Percentiles rank a stretch among this genome's conserved stretches.
phyloP scores from a whole-genome alignment of 768 basidiomycete genomes.

The Tylopilus sp. region DNA sequence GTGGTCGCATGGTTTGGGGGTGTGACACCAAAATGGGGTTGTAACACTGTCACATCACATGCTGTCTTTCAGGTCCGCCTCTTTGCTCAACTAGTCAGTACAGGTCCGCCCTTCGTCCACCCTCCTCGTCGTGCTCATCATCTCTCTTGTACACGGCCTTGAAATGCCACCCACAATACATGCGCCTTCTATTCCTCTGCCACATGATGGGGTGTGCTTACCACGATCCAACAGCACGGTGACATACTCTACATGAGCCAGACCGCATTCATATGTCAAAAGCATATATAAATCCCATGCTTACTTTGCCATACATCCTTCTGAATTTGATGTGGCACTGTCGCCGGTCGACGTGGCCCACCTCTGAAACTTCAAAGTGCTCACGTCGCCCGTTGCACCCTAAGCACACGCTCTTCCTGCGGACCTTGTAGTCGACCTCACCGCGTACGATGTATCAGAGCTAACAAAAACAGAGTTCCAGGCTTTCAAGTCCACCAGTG shows the following conservation, averaged over 20 bases:
- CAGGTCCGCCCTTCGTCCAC: no score
- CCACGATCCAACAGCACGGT: conserved; percentile 35
- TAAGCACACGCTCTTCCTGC: conserved; percentile 69
- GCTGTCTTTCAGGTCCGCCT: no score
- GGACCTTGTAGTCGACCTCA: no score
- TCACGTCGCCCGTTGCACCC: conserved; percentile 65
- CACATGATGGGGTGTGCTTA: conserved; percentile 56
- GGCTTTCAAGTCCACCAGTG: no score
- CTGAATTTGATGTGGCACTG: conserved; percentile 2
- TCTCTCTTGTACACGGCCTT: conserved; percentile 32
- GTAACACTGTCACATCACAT: no score
- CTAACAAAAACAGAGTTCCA: no score
- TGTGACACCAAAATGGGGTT: no score
- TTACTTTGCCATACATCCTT: not conserved
- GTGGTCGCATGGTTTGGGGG: no score
- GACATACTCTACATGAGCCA: no score
- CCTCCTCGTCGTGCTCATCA: conserved; percentile 11
- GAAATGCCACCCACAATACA: conserved; percentile 39
- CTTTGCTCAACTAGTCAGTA: no score
- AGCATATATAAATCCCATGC: conserved; percentile 78
- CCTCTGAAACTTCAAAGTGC: conserved; percentile 74
- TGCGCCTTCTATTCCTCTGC: conserved; percentile 62
- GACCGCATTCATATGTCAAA: conserved; percentile 86
- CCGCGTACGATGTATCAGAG: no score
- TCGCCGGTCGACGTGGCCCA: conserved; percentile 84